Conservation (phyloP, 176 grass and related monocot species). For the Pharus latifolius region DNA sequence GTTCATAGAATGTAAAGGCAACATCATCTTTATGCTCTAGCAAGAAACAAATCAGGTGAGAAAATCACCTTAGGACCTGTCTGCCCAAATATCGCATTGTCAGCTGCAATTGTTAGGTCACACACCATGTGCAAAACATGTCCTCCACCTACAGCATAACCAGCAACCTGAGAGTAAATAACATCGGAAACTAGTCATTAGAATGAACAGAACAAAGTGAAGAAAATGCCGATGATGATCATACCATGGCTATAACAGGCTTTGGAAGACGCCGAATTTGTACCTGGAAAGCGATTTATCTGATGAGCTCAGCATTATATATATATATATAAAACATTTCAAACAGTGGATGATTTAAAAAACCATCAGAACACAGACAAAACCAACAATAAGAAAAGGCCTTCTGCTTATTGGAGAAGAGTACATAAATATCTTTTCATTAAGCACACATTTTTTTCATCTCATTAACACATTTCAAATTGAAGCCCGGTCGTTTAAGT, state of each 20-base stretch:
- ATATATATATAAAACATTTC: background rate
- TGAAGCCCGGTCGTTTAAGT: background rate
- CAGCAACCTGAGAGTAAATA: constrained; percentile 54
- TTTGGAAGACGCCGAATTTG: constrained; percentile 89
- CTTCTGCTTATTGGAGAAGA: background rate
- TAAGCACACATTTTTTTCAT: background rate
- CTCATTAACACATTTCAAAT: background rate
- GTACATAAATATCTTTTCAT: background rate
- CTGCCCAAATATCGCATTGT: constrained; percentile 88
- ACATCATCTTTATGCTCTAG: too few species aligned
- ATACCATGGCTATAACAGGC: constrained; percentile 88
- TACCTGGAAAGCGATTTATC: constrained; percentile 38
- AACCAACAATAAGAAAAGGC: background rate
- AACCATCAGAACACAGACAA: background rate
- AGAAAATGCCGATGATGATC: background rate
- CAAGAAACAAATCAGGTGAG: background rate
- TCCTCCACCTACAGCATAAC: constrained; percentile 85
- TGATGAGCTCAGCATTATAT: background rate
- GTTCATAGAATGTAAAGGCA: too few species aligned
- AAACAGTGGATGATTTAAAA: background rate
- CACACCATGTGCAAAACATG: constrained; percentile 95
- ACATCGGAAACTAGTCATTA: background rate
- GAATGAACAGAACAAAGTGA: background rate
- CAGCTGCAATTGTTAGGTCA: constrained; percentile 78
- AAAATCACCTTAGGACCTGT: constrained; percentile 79